These are phyloP conservation scores for Mycena epipterygia DNA, from an alignment of 768 basidiomycete genomes.

Conservation along the genomic window DNA sequence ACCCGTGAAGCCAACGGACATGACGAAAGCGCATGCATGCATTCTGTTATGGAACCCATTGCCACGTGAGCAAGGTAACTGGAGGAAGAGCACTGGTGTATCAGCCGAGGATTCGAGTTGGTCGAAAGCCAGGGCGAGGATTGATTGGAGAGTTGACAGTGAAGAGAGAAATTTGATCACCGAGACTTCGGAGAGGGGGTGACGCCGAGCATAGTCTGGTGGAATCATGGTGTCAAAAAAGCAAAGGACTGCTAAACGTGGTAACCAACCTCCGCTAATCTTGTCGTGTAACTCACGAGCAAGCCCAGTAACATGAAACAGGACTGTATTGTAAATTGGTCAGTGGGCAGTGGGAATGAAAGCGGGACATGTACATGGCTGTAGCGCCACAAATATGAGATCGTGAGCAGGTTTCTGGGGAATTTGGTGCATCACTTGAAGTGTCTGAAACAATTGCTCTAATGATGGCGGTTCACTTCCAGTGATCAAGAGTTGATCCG, in stretches of 20 bases:
- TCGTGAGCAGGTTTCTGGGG: background rate
- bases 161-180: conserved; percentile 19
- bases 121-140: conserved; percentile 4
- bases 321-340: background rate
- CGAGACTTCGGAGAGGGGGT: conserved; percentile 4
- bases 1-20: background rate
- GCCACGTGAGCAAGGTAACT: background rate
- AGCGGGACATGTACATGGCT: background rate
- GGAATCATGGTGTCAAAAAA: background rate
- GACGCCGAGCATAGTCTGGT: conserved; percentile 23
- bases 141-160: conserved; percentile 19
- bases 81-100: background rate
- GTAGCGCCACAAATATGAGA: background rate
- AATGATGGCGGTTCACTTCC: conserved; percentile 7
- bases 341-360: background rate
- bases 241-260: too few species aligned
- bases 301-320: conserved; percentile 22
- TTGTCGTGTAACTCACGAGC: conserved; percentile 27
- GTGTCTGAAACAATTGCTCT: background rate
- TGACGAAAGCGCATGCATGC: background rate
- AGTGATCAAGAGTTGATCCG: conserved; percentile 22
- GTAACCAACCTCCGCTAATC: conserved; percentile 23
- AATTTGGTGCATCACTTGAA: background rate
- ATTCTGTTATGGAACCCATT: background rate
- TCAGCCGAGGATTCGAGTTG: background rate